Evolutionary conservation across 1,284 basidiomycete genomes (phyloP).

Genomic region (Sanghuangporus sanghuang): DNA sequence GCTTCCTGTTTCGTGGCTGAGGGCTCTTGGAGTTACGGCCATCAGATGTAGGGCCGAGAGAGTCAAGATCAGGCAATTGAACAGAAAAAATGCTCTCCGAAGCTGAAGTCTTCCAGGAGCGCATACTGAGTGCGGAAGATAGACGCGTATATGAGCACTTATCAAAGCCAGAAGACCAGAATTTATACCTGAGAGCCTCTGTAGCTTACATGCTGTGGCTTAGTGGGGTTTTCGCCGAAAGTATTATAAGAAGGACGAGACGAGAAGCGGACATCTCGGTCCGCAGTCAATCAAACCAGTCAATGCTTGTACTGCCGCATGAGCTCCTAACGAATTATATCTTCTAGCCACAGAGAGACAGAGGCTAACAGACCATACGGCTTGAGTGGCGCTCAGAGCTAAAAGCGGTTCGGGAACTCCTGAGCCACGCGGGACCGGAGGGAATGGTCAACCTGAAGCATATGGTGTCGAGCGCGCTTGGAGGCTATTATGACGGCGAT

Average conservation of each 20-base stretch:
- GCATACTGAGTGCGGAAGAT: neutral
- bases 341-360: neutral
- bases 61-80: neutral
- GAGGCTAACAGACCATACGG: neutral
- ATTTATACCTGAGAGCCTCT: neutral
- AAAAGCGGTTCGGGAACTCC: neutral
- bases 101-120: neutral
- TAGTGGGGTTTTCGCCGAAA: neutral
- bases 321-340: neutral
- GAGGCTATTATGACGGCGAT: neutral
- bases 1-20: slow-evolving; percentile 4
- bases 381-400: neutral
- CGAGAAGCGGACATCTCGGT: neutral
- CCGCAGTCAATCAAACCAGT: neutral
- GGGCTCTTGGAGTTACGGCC: neutral
- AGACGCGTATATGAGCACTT: neutral
- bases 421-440: neutral
- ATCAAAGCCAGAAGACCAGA: neutral
- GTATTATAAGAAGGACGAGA: neutral
- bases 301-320: neutral
- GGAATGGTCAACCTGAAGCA: neutral
- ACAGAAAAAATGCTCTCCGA: slow-evolving; percentile 6
- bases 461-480: neutral
- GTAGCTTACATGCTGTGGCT: neutral
- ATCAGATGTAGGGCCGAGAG: neutral